Conservation (phyloP, 176 grass and related monocot genomes). For the Triticum dicoccoides region DNA sequence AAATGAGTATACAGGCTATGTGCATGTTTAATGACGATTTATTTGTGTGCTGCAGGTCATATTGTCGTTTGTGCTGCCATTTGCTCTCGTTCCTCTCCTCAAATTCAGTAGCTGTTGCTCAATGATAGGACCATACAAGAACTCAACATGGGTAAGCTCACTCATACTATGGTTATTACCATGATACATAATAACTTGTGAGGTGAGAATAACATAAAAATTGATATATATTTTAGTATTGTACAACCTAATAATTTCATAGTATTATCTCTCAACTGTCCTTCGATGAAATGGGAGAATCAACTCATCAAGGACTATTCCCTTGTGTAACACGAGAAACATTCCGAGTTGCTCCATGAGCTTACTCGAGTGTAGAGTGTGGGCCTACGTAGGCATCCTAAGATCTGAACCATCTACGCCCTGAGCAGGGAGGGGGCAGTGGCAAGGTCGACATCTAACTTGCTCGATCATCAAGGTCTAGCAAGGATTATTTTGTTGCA, state of each 20-base stretch:
- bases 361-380: neutral
- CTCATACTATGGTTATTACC: neutral
- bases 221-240: neutral
- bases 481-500: too few relatives aligned
- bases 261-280: neutral
- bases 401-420: too few relatives aligned
- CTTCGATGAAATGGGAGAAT: neutral
- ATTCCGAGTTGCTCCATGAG: neutral
- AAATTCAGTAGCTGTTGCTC: conserved; percentile 69
- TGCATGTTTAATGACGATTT: neutral
- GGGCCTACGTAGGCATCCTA: too few relatives aligned
- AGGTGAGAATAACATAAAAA: neutral
- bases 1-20: neutral
- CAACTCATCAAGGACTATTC: neutral
- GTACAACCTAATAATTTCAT: neutral
- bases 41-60: conserved; percentile 50
- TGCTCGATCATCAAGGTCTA: too few relatives aligned
- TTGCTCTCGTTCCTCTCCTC: conserved; percentile 76
- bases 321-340: neutral
- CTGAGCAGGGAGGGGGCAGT: too few relatives aligned
- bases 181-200: neutral
- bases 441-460: too few relatives aligned
- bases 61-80: conserved; percentile 75
- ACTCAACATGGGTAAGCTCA: conserved; percentile 56
- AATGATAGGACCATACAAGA: conserved; percentile 58